phyloP scores from a whole-genome alignment of 2,329 filamentous ascomycete genomes.

The Colletotrichum higginsianum region DNA sequence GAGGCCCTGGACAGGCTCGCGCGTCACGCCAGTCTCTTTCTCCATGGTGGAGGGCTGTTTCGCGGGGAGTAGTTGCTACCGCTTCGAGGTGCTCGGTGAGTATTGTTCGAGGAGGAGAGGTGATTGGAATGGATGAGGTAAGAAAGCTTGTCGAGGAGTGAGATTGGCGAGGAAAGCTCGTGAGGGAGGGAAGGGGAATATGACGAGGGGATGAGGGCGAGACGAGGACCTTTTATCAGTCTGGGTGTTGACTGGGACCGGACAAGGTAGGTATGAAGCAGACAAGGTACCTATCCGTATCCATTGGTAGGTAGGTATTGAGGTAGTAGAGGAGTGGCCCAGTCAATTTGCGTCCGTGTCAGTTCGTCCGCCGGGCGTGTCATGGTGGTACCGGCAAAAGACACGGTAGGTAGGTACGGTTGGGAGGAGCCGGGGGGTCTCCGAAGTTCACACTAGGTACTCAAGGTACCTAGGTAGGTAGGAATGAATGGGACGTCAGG shows the following conservation, averaged over 20 bases:
- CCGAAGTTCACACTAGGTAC: background rate
- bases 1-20: conserved; percentile 47
- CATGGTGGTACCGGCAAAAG: conserved; percentile 18
- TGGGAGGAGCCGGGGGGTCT: background rate
- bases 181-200: conserved; percentile 14
- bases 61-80: background rate
- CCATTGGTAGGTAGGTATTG: too few species aligned
- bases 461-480: background rate
- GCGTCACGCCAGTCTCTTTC: conserved; percentile 39
- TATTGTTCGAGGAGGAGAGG: conserved; percentile 18
- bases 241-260: conserved; percentile 23
- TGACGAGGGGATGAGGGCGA: conserved; percentile 15
- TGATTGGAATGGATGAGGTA: conserved; percentile 25
- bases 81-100: conserved; percentile 22
- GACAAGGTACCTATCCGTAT: too few species aligned
- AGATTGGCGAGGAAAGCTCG: conserved; percentile 32
- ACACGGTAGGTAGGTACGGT: background rate
- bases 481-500: conserved; percentile 29
- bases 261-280: background rate
- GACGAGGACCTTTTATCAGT: conserved; percentile 39
- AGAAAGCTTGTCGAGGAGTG: conserved; percentile 22
- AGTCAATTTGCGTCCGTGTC: conserved; percentile 38
- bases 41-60: conserved; percentile 25
- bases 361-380: conserved; percentile 19
- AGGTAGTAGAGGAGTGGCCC: background rate